These are phyloP conservation scores for Biscogniauxia marginata DNA, from an alignment of 2,329 filamentous ascomycete genomes.

Conservation along the genomic window DNA sequence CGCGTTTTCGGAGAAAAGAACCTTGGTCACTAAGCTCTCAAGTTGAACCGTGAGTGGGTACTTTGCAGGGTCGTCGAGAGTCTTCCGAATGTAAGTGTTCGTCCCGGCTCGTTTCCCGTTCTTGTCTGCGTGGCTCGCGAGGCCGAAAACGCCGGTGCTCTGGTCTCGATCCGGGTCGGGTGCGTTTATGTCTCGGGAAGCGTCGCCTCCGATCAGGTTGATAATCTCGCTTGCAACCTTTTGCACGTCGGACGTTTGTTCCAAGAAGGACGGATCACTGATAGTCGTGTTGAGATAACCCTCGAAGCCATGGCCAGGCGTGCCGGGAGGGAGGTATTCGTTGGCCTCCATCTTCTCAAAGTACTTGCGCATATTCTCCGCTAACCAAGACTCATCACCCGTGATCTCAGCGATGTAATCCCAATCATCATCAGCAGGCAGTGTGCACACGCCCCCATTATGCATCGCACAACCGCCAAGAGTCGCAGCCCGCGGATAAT, in stretches of 20 bases:
- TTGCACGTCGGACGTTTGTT: slow-evolving; percentile 22
- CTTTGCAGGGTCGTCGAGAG: slow-evolving; percentile 44
- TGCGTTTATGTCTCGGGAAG: slow-evolving; percentile 27
- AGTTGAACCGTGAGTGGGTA: slow-evolving; percentile 41
- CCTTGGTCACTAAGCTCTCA: slow-evolving; percentile 28
- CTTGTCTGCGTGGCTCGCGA: slow-evolving; percentile 26
- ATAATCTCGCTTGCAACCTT: slow-evolving; percentile 23
- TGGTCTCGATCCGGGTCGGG: slow-evolving; percentile 27
- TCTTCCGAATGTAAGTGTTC: slow-evolving; percentile 47
- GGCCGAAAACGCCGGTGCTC: slow-evolving; percentile 26
- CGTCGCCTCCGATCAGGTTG: slow-evolving; percentile 24
- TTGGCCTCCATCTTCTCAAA: slow-evolving; percentile 30
- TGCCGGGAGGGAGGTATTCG: slow-evolving; percentile 24
- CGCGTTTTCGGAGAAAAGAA: slow-evolving; percentile 24
- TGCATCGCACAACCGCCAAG: slow-evolving; percentile 36
- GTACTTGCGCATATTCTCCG: slow-evolving; percentile 25
- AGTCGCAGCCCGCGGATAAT: slow-evolving; percentile 35
- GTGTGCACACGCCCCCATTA: slow-evolving; percentile 29
- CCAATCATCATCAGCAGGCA: slow-evolving; percentile 33
- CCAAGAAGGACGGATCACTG: slow-evolving; percentile 27
- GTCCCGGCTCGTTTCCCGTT: slow-evolving; percentile 38
- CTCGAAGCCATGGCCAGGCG: slow-evolving; percentile 29
- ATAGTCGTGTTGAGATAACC: slow-evolving; percentile 32
- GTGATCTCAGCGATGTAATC: slow-evolving; percentile 29
- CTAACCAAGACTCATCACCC: slow-evolving; percentile 8